These are phyloP conservation scores for Yamadazyma akitaensis DNA, from an alignment of 805 yeast species.

Conservation along the genomic window DNA sequence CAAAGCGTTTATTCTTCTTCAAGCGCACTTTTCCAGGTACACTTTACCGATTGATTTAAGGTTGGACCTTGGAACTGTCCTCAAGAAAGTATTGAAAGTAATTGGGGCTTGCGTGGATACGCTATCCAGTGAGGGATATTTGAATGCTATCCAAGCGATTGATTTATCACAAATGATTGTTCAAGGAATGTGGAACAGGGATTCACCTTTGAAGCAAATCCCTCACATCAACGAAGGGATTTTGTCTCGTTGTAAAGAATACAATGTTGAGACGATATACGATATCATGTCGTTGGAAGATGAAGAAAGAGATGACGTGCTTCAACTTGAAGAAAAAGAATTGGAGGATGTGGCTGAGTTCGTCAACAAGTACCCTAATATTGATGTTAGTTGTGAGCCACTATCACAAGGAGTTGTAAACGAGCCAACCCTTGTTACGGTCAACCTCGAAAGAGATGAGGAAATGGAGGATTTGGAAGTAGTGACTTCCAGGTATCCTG, in stretches of 20 bases:
- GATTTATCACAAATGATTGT: conserved; percentile 85
- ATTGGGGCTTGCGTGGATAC: conserved; percentile 71
- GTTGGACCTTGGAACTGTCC: conserved; percentile 52
- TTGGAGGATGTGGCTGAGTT: conserved; percentile 75
- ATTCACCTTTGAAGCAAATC: conserved; percentile 73
- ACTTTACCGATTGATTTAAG: conserved; percentile 56
- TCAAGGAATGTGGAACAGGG: conserved; percentile 84
- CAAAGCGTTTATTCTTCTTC: conserved; percentile 73
- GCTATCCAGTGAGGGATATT: conserved; percentile 72
- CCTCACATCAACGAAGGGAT: conserved; percentile 60
- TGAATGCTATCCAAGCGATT: conserved; percentile 79
- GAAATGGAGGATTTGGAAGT: conserved; percentile 64
- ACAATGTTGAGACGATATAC: conserved; percentile 65
- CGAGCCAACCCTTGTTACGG: conserved; percentile 45
- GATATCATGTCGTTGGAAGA: conserved; percentile 82
- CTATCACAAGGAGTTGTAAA: conserved; percentile 44
- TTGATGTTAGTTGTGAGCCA: conserved; percentile 58
- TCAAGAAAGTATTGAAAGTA: conserved; percentile 48
- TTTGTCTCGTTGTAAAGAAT: conserved; percentile 51
- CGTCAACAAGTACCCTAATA: conserved; percentile 85
- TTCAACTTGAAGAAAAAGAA: conserved; percentile 50
- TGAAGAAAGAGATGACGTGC: conserved; percentile 60
- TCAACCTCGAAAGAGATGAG: conserved; percentile 68
- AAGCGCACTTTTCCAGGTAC: conserved; percentile 75
- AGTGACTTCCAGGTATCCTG: conserved; percentile 57